phyloP scores from a whole-genome alignment of 805 yeast species.

The Ogataea paradorogensis region DNA sequence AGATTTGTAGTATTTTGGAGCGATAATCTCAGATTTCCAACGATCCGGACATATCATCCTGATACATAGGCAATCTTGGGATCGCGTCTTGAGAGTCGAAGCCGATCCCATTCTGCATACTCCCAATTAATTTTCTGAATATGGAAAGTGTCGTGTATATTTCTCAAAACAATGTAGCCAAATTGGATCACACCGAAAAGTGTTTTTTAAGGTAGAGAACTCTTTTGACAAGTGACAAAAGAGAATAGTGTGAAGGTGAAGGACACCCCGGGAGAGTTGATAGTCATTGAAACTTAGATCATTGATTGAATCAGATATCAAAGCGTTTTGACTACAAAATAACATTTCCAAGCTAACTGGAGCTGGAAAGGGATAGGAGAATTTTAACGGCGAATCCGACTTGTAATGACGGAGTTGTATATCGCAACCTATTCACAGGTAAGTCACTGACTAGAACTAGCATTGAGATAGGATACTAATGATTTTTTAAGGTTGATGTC shows the following conservation, averaged over 20 bases:
- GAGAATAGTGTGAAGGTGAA: constrained; percentile 1
- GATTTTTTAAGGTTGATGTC: constrained; percentile 38
- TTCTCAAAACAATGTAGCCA: constrained; percentile 7
- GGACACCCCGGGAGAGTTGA: neutral
- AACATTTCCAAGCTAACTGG: neutral
- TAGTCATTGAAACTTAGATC: neutral
- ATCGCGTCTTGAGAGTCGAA: neutral
- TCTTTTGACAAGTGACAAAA: neutral
- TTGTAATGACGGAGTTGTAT: constrained; percentile 28
- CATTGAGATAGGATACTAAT: neutral
- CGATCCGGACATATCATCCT: neutral
- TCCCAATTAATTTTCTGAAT: constrained; percentile 16
- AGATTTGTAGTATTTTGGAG: neutral
- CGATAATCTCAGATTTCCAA: neutral
- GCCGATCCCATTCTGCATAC: neutral
- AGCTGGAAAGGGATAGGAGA: constrained; percentile 5
- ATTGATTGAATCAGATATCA: neutral
- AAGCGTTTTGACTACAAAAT: neutral
- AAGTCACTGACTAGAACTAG: constrained; percentile 15
- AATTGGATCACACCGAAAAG: constrained; percentile 11
- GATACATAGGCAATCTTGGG: neutral
- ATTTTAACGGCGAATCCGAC: neutral
- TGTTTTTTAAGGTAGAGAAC: constrained; percentile 6
- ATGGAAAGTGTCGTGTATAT: constrained; percentile 13
- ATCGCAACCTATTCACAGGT: constrained; percentile 48